phyloP scores from a whole-genome alignment of 164 flowering plant species.

The Protea cynaroides region DNA sequence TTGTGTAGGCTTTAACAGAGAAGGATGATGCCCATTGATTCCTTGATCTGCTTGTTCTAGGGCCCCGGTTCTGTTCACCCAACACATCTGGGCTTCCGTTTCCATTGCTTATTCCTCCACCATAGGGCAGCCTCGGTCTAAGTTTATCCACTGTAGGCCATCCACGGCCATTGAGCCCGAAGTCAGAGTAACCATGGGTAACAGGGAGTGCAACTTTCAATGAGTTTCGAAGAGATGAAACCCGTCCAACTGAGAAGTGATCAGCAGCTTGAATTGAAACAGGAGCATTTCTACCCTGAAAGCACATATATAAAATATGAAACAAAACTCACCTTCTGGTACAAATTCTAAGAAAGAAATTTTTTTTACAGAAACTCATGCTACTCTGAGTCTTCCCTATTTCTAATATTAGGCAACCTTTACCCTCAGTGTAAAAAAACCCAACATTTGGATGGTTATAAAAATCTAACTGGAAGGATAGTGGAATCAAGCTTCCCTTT shows the following conservation, averaged over 20 bases:
- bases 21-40: conserved; percentile 29
- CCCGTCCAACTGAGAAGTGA: conserved; percentile 31
- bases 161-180: conserved; percentile 33
- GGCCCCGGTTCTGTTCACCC: conserved; percentile 66
- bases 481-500: background rate
- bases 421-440: background rate
- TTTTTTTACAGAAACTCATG: background rate
- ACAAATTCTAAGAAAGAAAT: background rate
- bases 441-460: background rate
- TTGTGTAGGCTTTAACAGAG: conserved; percentile 48
- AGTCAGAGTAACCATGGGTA: conserved; percentile 28
- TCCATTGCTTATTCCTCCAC: conserved; percentile 29
- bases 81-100: conserved; percentile 34
- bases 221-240: conserved; percentile 24
- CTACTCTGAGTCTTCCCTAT: background rate
- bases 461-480: background rate
- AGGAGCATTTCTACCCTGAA: conserved; percentile 44
- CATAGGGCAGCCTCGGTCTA: conserved; percentile 34
- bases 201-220: conserved; percentile 30
- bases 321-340: background rate
- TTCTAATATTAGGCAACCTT: background rate
- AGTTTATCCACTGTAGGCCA: conserved; percentile 31
- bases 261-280: conserved; percentile 29
- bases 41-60: conserved; percentile 47
- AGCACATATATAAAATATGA: conserved; percentile 1